Base-by-base conservation (phyloP, 495 filamentous ascomycete species). In the Sporormia fimetaria region DNA sequence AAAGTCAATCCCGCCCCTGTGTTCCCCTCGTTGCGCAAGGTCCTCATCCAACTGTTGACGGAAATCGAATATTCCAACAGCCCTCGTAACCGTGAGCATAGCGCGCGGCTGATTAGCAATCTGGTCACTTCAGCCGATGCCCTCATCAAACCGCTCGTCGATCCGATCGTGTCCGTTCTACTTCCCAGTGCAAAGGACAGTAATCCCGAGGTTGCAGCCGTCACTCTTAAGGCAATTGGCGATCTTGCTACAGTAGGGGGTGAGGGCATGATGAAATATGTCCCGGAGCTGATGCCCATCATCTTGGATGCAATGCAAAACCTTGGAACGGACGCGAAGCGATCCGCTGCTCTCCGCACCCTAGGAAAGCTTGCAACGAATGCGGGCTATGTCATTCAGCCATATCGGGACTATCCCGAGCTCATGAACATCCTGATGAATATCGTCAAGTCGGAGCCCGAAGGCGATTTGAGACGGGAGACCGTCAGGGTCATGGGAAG, bases 401-500 rank as follows among this genome's bases (percentile, higher is more conserved):
- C 90, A 6, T 99, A 96, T 55, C 66, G 86, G 30, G 86, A 96
- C 42, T 90, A 95, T 49, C 90, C 90, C 1, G 78, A 94, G 55
- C 73, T 99, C 9, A 78, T 96, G 24, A 83, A 81, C 37, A 81
- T 95, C 8, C 69, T 99, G 27, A 84, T 94, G 47, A 83, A 80
- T 49, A 95, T 96, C 57, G 88, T 94, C 51, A 83, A 88, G 57
- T 81, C 79, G 10, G 90, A 96, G 55, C 74, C 78, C 26, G 82
- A 88, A 35, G 83, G 83, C 3, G 71, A 78, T 7, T 63, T 96
- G 20, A 72, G 90, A 11, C 86, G 88, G 49, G 92, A 94, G 61
- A 94, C 90, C 0, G 94, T 96, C 51, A 93, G 93, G 44, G 63
- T 99, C 4, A 78, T 99, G 65, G 90, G 90, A 51, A 94, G 94